A percentile compares a stretch with the other conserved stretches of the same genome.
These are phyloP conservation scores for Madurella fahalii DNA, from an alignment of 2,329 filamentous ascomycete species.

Conservation along the genomic window DNA sequence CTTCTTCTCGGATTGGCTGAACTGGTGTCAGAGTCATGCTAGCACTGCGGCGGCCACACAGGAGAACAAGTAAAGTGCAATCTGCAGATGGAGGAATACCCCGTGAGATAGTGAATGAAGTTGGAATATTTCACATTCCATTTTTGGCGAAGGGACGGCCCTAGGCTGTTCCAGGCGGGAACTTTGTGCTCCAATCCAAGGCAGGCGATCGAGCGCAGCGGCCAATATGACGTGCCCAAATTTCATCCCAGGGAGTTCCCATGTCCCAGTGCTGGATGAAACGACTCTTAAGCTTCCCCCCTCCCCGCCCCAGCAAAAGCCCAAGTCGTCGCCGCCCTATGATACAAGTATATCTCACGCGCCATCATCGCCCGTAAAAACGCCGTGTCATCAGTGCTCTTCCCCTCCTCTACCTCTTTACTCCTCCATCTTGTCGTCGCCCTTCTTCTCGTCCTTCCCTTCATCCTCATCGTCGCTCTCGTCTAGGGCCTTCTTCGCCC, in stretches of 20 bases:
- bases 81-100: not conserved
- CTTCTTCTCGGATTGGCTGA: slow-evolving; percentile 70
- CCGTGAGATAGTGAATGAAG: not conserved
- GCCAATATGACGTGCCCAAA: not conserved
- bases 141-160: not conserved
- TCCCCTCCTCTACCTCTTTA: slow-evolving; percentile 40
- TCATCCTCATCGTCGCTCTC: slow-evolving; percentile 79
- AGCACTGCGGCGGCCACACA: slow-evolving; percentile 6
- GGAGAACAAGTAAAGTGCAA: slow-evolving; percentile 10
- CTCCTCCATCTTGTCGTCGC: slow-evolving; percentile 88
- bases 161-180: not conserved
- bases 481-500: slow-evolving; percentile 86
- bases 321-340: slow-evolving; percentile 12
- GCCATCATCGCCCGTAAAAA: not conserved
- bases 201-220: too few relatives aligned
- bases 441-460: slow-evolving; percentile 53
- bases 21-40: slow-evolving; percentile 52
- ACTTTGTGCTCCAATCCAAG: too few relatives aligned
- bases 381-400: slow-evolving; percentile 1
- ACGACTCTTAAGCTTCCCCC: slow-evolving; percentile 21
- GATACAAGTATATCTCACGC: slow-evolving; percentile 17
- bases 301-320: slow-evolving; percentile 14
- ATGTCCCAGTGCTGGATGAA: slow-evolving; percentile 14
- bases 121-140: not conserved
- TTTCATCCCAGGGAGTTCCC: not conserved